Evolutionary conservation across 2,329 filamentous ascomycete species (phyloP), one percentile per base, ranked within the genome.

Genomic region (Nectriaceae sp.): DNA sequence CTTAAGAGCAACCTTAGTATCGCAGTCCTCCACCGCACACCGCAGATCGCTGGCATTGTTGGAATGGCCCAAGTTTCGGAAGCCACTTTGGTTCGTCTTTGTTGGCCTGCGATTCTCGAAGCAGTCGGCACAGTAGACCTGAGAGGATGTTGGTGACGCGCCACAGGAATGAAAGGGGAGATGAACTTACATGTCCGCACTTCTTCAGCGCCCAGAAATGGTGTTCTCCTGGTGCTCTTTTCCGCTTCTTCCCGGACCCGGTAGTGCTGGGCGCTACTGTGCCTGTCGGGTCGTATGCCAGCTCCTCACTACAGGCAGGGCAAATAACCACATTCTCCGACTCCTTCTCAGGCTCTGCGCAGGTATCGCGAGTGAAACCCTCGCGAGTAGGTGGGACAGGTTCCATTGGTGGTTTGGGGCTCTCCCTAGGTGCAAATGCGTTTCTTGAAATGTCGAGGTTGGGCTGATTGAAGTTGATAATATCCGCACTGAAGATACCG

Each of bases 181-280:
- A 4, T 16, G 5, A 16, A 67, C 77, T 64, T 79, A 97, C 94
- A 73, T 99, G 94, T 55, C 94, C 94, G 67, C 94, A 99, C 43
- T 80, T 80, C 70, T 92, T 96, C 29, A 94, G 79, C 1, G 94
- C 87, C 91, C 92, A 97, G 53, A 97, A 93, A 61, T 96, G 88
- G 64, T 89, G 85, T 69, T 96, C 91, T 19, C 77, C 79, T 5
- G 74, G 70, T 18, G 77, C 73, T 26, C 66, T 59, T 60, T 79
- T 84, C 40, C 72, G 71, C 33, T 72, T 77, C 54, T 61, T 70
- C 0, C 56, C 47, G 11, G 52, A 49, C 4, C 52, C 50, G 13
- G 56, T 51, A n/a, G 56, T 43, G 26, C 53, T 58, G 36, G 45
- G 49, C 3, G 48, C 35, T 4, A 54, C 59, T 18, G 60, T 57